Conservation (phyloP, 108 stramenopile genomes). For the Hondaea fermentalgiana region DNA sequence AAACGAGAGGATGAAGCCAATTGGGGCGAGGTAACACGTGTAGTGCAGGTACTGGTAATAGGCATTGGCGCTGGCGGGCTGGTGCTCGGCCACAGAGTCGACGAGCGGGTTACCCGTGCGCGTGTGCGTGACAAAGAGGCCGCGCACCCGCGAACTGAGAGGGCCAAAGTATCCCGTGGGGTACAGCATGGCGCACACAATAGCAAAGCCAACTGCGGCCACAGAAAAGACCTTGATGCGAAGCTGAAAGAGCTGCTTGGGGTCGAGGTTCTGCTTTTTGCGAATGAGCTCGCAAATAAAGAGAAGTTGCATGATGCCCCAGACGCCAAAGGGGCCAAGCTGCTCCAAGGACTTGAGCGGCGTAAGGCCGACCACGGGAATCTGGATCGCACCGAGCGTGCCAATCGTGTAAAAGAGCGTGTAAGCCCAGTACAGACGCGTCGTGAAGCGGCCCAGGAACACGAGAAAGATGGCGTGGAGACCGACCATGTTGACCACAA, state of each 20-base stretch:
- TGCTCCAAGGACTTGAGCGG: constrained; percentile 80
- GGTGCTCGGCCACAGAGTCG: constrained; percentile 89
- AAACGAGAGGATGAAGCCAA: constrained; percentile 72
- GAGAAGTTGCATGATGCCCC: constrained; percentile 26
- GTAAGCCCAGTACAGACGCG: constrained; percentile 76
- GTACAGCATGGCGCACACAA: constrained; percentile 51
- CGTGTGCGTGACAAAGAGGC: constrained; percentile 79
- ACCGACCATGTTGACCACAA: constrained; percentile 92
- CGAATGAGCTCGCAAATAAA: not conserved
- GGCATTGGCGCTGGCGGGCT: constrained; percentile 79
- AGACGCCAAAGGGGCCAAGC: constrained; percentile 45
- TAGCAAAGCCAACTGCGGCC: constrained; percentile 32
- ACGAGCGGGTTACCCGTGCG: constrained; percentile 82
- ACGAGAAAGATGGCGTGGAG: constrained; percentile 76
- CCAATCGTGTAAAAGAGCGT: constrained; percentile 82
- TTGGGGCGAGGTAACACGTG: constrained; percentile 77
- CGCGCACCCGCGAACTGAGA: constrained; percentile 64
- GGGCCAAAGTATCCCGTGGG: constrained; percentile 90
- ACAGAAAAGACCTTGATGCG: constrained; percentile 54
- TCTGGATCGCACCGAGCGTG: constrained; percentile 78
- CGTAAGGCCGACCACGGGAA: constrained; percentile 78
- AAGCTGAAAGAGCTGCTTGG: constrained; percentile 53
- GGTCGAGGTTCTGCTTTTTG: constrained; percentile 37
- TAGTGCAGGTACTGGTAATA: constrained; percentile 95
- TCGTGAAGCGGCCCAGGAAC: constrained; percentile 66